Percentiles rank a stretch among this genome's conserved stretches.
phyloP scores from a whole-genome alignment of 2,329 filamentous ascomycete species.

The Byssochlamys sp. region DNA sequence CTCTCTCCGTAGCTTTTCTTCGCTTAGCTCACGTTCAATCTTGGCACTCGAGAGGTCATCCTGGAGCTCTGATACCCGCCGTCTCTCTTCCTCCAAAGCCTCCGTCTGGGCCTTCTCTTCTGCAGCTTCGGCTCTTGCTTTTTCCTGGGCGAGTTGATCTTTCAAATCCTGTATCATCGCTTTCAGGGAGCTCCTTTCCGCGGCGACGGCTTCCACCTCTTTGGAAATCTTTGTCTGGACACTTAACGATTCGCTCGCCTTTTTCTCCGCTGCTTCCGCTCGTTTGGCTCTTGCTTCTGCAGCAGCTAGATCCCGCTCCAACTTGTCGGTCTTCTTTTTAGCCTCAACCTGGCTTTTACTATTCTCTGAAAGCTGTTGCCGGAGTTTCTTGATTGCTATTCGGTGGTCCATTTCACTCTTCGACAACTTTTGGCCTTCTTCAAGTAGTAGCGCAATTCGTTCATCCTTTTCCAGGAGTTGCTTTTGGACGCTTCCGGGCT shows the following conservation, averaged over 20 bases:
- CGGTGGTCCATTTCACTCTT: constrained; percentile 78
- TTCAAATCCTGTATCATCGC: constrained; percentile 59
- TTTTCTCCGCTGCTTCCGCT: constrained; percentile 50
- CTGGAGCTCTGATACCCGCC: constrained; percentile 45
- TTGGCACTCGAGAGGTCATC: constrained; percentile 56
- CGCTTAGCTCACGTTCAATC: constrained; percentile 66
- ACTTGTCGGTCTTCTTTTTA: constrained; percentile 48
- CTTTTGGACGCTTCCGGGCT: constrained; percentile 59
- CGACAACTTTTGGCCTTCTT: constrained; percentile 82
- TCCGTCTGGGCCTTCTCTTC: constrained; percentile 59
- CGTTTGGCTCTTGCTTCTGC: constrained; percentile 50
- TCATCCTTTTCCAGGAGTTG: constrained; percentile 83
- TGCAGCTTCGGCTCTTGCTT: constrained; percentile 56
- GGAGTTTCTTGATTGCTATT: constrained; percentile 70
- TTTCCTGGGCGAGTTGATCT: constrained; percentile 57
- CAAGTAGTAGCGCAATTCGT: constrained; percentile 77
- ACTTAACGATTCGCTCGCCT: constrained; percentile 47
- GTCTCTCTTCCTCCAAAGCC: constrained; percentile 57
- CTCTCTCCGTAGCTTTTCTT: constrained; percentile 61
- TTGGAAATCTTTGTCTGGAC: constrained; percentile 43
- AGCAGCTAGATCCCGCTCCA: constrained; percentile 46
- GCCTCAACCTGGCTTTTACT: constrained; percentile 42
- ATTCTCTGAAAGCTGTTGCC: constrained; percentile 42
- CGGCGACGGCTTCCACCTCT: constrained; percentile 52
- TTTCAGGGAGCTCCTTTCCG: constrained; percentile 55